Conservation (phyloP, 1,284 basidiomycete genomes). For the Erythrobasidium hasegawianum region DNA sequence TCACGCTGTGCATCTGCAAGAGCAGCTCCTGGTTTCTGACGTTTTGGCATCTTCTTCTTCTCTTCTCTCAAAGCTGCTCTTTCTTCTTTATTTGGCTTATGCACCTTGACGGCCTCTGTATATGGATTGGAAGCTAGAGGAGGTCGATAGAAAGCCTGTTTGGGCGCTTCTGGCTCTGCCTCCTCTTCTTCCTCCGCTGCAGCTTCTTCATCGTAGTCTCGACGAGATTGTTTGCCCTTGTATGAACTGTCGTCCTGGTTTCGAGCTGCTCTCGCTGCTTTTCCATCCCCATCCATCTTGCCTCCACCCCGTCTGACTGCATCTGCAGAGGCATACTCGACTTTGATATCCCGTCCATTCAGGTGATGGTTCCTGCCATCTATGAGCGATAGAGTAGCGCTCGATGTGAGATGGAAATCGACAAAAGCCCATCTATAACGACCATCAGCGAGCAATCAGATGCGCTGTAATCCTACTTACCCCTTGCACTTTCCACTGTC, state of each 20-base stretch:
- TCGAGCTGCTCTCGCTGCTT: slow-evolving; percentile 31
- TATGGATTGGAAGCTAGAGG: slow-evolving; percentile 35
- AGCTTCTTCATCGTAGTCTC: slow-evolving; percentile 26
- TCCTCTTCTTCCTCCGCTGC: slow-evolving; percentile 16
- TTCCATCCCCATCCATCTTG: slow-evolving; percentile 38
- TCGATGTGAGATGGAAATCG: slow-evolving; percentile 74
- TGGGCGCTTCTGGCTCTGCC: slow-evolving; percentile 9
- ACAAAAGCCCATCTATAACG: slow-evolving; percentile 74
- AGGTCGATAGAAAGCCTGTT: slow-evolving; percentile 46
- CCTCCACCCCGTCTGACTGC: slow-evolving; percentile 66
- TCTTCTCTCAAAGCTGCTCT: slow-evolving; percentile 44
- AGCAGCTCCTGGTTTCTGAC: slow-evolving; percentile 76
- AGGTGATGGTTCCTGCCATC: slow-evolving; percentile 80
- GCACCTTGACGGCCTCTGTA: slow-evolving; percentile 30
- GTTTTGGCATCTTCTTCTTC: slow-evolving; percentile 45
- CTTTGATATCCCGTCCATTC: slow-evolving; percentile 74
- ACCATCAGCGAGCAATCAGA: slow-evolving; percentile 75
- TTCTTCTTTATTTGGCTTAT: slow-evolving; percentile 42
- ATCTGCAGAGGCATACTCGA: slow-evolving; percentile 83
- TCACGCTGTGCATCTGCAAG: slow-evolving; percentile 82
- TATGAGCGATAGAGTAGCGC: slow-evolving; percentile 75
- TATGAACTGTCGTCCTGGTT: slow-evolving; percentile 8
- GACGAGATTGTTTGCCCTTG: slow-evolving; percentile 6
- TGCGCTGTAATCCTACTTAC: slow-evolving; percentile 62
- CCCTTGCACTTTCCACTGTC: slow-evolving; percentile 93